Evolutionary conservation across 495 filamentous ascomycete species (phyloP).

Genomic region (Daldinia loculata): DNA sequence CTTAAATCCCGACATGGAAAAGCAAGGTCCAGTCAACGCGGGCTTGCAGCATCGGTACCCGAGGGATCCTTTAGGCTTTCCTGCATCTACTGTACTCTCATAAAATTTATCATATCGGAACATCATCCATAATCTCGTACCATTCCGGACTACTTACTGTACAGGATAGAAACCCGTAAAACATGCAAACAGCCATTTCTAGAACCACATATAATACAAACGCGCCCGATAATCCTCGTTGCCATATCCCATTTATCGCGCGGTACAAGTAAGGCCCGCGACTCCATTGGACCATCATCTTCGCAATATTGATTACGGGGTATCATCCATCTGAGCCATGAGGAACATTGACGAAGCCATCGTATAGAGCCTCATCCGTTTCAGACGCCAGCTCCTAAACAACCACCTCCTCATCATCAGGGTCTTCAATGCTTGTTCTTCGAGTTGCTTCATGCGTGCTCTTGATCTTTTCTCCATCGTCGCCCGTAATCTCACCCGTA

Average conservation of each 20-base stretch:
- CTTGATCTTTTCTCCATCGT: conserved; percentile 56
- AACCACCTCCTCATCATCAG: conserved; percentile 61
- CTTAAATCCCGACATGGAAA: not conserved
- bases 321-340: conserved; percentile 23
- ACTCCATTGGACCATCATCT: conserved; percentile 1
- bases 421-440: conserved; percentile 65
- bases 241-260: conserved; percentile 16
- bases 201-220: conserved; percentile 38
- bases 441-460: conserved; percentile 61
- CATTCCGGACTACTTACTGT: conserved; percentile 35
- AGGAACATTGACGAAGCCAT: conserved; percentile 23
- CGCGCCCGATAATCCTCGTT: conserved; percentile 6
- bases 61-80: not conserved
- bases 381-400: conserved; percentile 41
- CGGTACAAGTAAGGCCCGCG: not conserved
- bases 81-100: not conserved
- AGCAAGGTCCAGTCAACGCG: not conserved
- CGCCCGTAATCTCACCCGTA: conserved; percentile 41
- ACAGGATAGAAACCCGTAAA: conserved; percentile 36
- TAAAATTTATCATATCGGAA: not conserved
- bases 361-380: conserved; percentile 8
- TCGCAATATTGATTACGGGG: conserved; percentile 16
- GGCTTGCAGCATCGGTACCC: not conserved
- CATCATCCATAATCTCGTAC: conserved; percentile 28
- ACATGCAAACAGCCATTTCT: conserved; percentile 28